Evolutionary conservation across 1,139 yeast species (phyloP).

Genomic region (Nakaseomyces sp.): DNA sequence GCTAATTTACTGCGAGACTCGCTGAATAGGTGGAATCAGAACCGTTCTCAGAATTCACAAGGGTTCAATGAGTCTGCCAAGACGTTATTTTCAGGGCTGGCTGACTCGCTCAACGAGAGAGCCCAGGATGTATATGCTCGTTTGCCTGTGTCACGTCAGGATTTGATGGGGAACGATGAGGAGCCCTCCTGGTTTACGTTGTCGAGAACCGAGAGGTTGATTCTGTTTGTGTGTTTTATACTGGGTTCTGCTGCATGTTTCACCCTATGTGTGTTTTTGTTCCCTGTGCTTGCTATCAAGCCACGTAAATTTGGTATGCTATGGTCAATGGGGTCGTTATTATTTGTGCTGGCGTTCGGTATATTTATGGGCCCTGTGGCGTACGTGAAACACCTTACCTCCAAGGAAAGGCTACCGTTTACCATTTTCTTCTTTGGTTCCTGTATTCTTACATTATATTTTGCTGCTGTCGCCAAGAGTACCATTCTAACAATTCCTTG

Average conservation of each 20-base stretch:
- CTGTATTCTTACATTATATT: conserved; percentile 56
- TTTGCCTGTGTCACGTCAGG: conserved; percentile 46
- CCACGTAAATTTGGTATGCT: conserved; percentile 85
- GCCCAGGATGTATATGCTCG: conserved; percentile 42
- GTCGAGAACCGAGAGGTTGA: conserved; percentile 68
- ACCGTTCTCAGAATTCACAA: conserved; percentile 23
- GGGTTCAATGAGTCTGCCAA: conserved; percentile 31
- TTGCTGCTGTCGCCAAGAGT: conserved; percentile 50
- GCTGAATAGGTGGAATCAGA: conserved; percentile 33
- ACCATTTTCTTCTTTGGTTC: conserved; percentile 71
- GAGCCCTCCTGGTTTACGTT: conserved; percentile 55
- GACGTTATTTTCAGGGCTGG: conserved; percentile 34
- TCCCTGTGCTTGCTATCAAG: conserved; percentile 81
- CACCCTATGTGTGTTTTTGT: conserved; percentile 66
- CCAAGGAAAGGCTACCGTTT: conserved; percentile 70
- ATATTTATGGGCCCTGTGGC: conserved; percentile 85
- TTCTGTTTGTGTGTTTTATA: conserved; percentile 71
- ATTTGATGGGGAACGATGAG: conserved; percentile 36
- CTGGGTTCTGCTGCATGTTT: conserved; percentile 74
- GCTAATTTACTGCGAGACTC: conserved; percentile 31
- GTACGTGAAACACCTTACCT: conserved; percentile 63
- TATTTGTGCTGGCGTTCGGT: conserved; percentile 85
- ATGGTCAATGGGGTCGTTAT: conserved; percentile 86
- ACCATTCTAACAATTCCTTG: conserved; percentile 71
- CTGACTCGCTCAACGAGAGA: conserved; percentile 34